These are phyloP conservation scores for Fagopyrum esculentum DNA, from an alignment of 148 eudicot genomes.

Conservation along the genomic window DNA sequence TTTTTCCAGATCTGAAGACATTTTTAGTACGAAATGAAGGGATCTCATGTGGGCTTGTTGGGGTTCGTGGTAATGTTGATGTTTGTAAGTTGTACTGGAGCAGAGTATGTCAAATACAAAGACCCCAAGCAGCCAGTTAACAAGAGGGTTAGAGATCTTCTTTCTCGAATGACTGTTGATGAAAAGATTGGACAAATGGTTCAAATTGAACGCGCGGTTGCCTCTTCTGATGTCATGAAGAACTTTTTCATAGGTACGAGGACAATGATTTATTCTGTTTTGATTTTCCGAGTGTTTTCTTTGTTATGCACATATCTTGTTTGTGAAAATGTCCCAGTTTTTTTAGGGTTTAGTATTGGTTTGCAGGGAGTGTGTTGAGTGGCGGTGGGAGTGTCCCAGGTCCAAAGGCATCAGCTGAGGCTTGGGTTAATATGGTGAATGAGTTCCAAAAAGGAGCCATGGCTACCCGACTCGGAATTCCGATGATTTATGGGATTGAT, in stretches of 20 bases:
- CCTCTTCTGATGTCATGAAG: constrained; percentile 57
- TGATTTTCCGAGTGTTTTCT: neutral
- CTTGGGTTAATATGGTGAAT: constrained; percentile 60
- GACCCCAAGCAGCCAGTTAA: constrained; percentile 37
- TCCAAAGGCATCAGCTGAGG: constrained; percentile 48
- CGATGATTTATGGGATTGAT: constrained; percentile 61
- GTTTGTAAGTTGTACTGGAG: constrained; percentile 16
- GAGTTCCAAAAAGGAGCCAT: constrained; percentile 58
- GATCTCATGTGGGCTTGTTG: neutral
- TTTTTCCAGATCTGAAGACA: neutral
- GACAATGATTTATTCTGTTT: no score
- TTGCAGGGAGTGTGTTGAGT: constrained; percentile 50
- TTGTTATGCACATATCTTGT: neutral
- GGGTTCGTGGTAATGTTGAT: constrained; percentile 11
- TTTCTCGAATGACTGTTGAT: constrained; percentile 59
- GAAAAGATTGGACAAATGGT: constrained; percentile 84
- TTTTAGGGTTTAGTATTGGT: constrained; percentile 1
- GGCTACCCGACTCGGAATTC: constrained; percentile 56
- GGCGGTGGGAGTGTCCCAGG: constrained; percentile 61
- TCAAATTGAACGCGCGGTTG: constrained; percentile 61
- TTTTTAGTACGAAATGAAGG: neutral
- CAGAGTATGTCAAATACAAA: constrained; percentile 42
- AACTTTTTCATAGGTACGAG: constrained; percentile 53
- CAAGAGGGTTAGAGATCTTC: constrained; percentile 45
- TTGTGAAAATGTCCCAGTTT: neutral